Base-by-base conservation (phyloP, 1,284 basidiomycete species). In the Limonomyces culmigenus region DNA sequence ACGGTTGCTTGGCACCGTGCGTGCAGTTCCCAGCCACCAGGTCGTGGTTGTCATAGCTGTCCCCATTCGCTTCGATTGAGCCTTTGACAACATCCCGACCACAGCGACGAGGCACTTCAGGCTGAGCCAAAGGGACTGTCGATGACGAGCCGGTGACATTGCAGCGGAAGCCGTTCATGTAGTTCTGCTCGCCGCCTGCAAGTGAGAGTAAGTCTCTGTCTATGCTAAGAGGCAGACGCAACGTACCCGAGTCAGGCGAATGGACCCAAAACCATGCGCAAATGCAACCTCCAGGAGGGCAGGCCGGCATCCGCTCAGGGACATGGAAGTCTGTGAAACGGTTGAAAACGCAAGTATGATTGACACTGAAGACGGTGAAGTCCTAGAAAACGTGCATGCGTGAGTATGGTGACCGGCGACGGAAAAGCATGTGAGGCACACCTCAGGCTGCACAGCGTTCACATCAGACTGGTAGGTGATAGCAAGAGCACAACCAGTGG, bases 251-350 rank as follows among this genome's bases (percentile, higher is more conserved):
- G 39, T 67, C 56, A 5, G 54, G 44, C 1, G 60, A 60, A 49
- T 79, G 76, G 18, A 77, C 67, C 80, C 80, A 86, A 49, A 73
- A 73, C 60, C 70, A 85, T 4, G 71, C 65, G 50, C 80, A 83
- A 16, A 59, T 65, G 48, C 80, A 84, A 21, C 67, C 69, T 10
- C 63, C 69, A 1, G 16, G 48, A 0, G 76, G 73, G 47, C 80
- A 84, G 14, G 68, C 56, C 0, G 80, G 80, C 65, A 84, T 72
- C 12, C 55, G 52, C 11, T 54, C 60, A 0, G 80, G 80, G 16
- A 84, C 63, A 36, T 63, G 45, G 46, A 80, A 84, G 35, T 66
- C 61, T 13, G 74, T 79, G 51, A 67, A 67, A 17, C 70, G 61
- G 31, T 56, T 57, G 74, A 74, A 84, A 0, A 79, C 75, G 42